phyloP scores from a whole-genome alignment of 1,284 basidiomycete genomes.

The Ceratobasidium sp. region DNA sequence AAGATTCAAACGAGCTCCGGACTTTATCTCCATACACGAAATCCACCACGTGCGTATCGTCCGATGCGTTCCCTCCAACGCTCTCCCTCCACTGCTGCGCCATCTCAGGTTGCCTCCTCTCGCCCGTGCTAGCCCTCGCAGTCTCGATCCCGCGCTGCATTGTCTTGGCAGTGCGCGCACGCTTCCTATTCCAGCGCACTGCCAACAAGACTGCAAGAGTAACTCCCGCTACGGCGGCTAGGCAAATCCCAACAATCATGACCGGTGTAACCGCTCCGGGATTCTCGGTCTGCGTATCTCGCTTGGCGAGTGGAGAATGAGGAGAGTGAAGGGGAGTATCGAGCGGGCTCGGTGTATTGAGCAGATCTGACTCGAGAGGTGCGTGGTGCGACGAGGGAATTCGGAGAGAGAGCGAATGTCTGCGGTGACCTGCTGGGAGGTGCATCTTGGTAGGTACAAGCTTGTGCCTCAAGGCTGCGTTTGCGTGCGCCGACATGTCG shows the following conservation, averaged over 20 bases:
- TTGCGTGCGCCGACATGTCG: constrained; percentile 8
- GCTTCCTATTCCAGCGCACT: not conserved
- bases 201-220: not conserved
- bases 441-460: constrained; percentile 26
- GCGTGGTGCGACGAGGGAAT: not conserved
- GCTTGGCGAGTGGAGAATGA: not conserved
- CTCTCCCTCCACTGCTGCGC: not conserved
- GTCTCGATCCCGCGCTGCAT: constrained; percentile 22
- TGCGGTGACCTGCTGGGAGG: not conserved
- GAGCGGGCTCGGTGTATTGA: not conserved
- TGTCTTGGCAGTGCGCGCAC: not conserved
- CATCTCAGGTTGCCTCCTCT: not conserved
- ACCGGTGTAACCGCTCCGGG: not conserved
- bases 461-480: constrained; percentile 1
- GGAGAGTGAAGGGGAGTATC: not conserved
- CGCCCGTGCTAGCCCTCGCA: not conserved
- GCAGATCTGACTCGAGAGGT: no score
- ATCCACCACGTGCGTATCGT: constrained; percentile 37
- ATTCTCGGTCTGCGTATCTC: not conserved
- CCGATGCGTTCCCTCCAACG: constrained; percentile 10
- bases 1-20: constrained; percentile 10
- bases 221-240: not conserved
- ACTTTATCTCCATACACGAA: constrained; percentile 25
- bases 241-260: constrained; percentile 12
- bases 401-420: not conserved